phyloP scores from a whole-genome alignment of 345 rosid genomes.

The Erysimum cheiranthoides region DNA sequence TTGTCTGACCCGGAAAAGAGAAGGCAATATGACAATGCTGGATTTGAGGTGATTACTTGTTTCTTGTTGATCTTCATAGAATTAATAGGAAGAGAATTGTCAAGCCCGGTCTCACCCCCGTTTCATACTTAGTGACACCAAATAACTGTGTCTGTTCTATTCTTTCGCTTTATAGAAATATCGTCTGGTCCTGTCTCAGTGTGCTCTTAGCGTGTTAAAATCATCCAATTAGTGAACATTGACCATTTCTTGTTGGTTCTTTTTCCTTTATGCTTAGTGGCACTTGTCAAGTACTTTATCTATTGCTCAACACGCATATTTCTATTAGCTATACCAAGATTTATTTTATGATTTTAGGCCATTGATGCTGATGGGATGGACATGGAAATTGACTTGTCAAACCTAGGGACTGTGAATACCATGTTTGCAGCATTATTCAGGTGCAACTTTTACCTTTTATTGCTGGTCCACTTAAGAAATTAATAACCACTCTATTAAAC shows the following conservation, averaged over 20 bases:
- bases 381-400: conserved; percentile 96
- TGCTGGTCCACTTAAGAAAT: background rate
- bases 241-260: background rate
- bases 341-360: conserved; percentile 56
- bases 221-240: conserved; percentile 3
- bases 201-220: background rate
- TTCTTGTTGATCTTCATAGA: background rate
- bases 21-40: conserved; percentile 91
- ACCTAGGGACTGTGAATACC: conserved; percentile 93
- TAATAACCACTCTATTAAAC: conserved; percentile 7
- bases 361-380: conserved; percentile 84
- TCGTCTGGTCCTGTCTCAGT: background rate
- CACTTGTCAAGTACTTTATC: background rate
- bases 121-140: background rate
- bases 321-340: background rate
- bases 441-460: conserved; percentile 41
- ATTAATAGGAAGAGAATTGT: background rate
- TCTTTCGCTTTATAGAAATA: background rate
- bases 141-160: background rate
- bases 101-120: background rate
- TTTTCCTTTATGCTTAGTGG: background rate
- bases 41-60: conserved; percentile 75
- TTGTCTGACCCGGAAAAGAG: conserved; percentile 97
- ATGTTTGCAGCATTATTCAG: conserved; percentile 99
- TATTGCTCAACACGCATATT: background rate